Evolutionary conservation across 2,329 filamentous ascomycete genomes (phyloP).

Genomic region (Intubia oerlemansii): DNA sequence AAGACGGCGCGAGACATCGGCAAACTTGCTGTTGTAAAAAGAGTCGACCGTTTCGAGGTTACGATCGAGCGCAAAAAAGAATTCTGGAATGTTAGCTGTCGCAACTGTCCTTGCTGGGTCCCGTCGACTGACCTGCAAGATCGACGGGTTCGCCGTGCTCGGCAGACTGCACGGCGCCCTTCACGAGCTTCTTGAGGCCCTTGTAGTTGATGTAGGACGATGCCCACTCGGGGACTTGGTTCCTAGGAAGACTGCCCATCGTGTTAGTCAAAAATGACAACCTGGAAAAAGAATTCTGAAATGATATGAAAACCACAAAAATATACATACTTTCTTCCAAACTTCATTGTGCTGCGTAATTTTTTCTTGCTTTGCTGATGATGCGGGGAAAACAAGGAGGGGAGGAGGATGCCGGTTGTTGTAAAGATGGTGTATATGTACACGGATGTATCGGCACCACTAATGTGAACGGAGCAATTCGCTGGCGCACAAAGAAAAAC

Average conservation of each 20-base stretch:
- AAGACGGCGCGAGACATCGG: conserved; percentile 63
- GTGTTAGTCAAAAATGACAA: conserved; percentile 1
- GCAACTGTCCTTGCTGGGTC: conserved; percentile 12
- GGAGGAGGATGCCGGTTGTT: too few species aligned
- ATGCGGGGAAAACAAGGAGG: too few species aligned
- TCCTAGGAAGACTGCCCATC: conserved; percentile 38
- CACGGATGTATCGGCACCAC: too few species aligned
- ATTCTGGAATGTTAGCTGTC: conserved; percentile 48
- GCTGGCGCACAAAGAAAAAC: too few species aligned
- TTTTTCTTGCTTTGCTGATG: too few species aligned
- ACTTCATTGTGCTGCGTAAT: conserved; percentile 13
- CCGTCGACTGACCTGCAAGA: conserved; percentile 90
- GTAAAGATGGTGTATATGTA: too few species aligned
- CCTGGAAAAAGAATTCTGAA: too few species aligned
- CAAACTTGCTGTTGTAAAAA: conserved; percentile 93
- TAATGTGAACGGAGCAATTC: too few species aligned
- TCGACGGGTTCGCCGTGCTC: too few species aligned
- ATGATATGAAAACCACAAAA: too few species aligned
- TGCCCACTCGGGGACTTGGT: conserved; percentile 77
- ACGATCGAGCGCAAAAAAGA: conserved; percentile 90
- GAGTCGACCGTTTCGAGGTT: conserved; percentile 92
- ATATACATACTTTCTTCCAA: conserved; percentile 17
- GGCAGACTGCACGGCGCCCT: conserved; percentile 48
- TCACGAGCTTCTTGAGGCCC: conserved; percentile 86
- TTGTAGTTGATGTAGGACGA: conserved; percentile 77